Evolutionary conservation across 495 filamentous ascomycete genomes (phyloP).

Genomic region (Aspergillus funiculosus): DNA sequence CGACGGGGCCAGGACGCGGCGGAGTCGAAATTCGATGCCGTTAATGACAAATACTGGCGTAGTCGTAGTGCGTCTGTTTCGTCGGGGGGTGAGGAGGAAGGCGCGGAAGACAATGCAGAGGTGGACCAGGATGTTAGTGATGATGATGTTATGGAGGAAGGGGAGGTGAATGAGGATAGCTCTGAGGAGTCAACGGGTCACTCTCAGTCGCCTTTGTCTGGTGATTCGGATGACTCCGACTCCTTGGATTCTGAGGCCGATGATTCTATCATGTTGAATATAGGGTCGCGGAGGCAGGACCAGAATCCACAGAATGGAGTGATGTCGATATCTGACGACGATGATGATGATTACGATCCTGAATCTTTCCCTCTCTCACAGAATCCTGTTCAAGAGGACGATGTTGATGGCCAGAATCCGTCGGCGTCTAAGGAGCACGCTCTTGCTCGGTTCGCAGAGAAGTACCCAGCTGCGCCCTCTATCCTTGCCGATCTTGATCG

Average conservation of each 20-base stretch:
- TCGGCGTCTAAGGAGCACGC: slow-evolving; percentile 34
- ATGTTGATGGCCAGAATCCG: neutral
- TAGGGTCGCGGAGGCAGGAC: slow-evolving; percentile 23
- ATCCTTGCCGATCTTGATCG: slow-evolving; percentile 39
- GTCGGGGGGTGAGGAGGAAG: slow-evolving; percentile 8
- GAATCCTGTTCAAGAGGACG: neutral
- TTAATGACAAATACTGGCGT: slow-evolving; percentile 39
- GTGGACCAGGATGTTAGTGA: neutral
- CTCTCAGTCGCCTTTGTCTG: slow-evolving; percentile 16
- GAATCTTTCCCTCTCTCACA: slow-evolving; percentile 15
- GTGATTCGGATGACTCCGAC: slow-evolving; percentile 37
- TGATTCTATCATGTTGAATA: slow-evolving; percentile 41
- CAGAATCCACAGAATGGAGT: slow-evolving; percentile 10
- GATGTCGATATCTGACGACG: slow-evolving; percentile 10
- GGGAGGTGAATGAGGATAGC: slow-evolving; percentile 19
- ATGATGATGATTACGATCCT: slow-evolving; percentile 25
- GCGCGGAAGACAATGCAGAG: neutral
- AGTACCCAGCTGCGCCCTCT: slow-evolving; percentile 34
- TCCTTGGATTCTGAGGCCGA: slow-evolving; percentile 36
- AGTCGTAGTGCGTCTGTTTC: slow-evolving; percentile 35
- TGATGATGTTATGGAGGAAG: slow-evolving; percentile 14
- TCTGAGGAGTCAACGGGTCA: slow-evolving; percentile 4
- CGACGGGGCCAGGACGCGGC: slow-evolving; percentile 17
- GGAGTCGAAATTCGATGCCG: slow-evolving; percentile 31
- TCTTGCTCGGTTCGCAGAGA: slow-evolving; percentile 29